These are phyloP conservation scores for Cnidoscolus chayamansa DNA, from an alignment of 441 rosid species.

Conservation along the genomic window DNA sequence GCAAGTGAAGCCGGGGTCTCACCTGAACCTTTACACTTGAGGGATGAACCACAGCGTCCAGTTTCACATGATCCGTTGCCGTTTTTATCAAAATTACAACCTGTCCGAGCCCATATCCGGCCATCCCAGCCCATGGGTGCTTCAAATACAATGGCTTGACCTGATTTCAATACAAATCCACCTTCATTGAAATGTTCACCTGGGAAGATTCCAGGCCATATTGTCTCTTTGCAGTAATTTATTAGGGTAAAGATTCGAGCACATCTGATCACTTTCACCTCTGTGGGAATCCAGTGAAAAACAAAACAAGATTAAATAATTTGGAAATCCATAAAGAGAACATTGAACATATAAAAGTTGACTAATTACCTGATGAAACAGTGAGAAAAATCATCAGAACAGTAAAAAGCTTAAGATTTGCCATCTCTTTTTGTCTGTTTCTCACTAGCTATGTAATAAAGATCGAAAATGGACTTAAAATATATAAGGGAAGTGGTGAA, in stretches of 20 bases:
- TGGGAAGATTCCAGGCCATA: constrained; percentile 83
- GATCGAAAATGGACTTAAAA: constrained; percentile 3
- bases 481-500: constrained; percentile 30
- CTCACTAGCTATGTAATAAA: background rate
- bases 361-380: constrained; percentile 44
- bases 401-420: constrained; percentile 25
- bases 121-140: constrained; percentile 88
- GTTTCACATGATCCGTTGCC: constrained; percentile 79
- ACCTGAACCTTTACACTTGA: constrained; percentile 63
- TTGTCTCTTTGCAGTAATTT: constrained; percentile 60
- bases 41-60: constrained; percentile 56
- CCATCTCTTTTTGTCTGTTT: constrained; percentile 26
- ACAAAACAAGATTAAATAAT: background rate
- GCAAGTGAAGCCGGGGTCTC: constrained; percentile 73
- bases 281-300: constrained; percentile 26
- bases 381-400: constrained; percentile 20
- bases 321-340: too few species aligned
- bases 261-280: constrained; percentile 34
- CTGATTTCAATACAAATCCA: constrained; percentile 58
- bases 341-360: background rate
- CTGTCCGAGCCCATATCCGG: constrained; percentile 85
- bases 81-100: constrained; percentile 59
- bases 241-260: constrained; percentile 66
- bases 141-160: constrained; percentile 53
- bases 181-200: constrained; percentile 75